A percentile compares a stretch with the other conserved stretches of the same genome.
Evolutionary conservation across 2,329 filamentous ascomycete species (phyloP).

Genomic region (Pyrenophora seminiperda): DNA sequence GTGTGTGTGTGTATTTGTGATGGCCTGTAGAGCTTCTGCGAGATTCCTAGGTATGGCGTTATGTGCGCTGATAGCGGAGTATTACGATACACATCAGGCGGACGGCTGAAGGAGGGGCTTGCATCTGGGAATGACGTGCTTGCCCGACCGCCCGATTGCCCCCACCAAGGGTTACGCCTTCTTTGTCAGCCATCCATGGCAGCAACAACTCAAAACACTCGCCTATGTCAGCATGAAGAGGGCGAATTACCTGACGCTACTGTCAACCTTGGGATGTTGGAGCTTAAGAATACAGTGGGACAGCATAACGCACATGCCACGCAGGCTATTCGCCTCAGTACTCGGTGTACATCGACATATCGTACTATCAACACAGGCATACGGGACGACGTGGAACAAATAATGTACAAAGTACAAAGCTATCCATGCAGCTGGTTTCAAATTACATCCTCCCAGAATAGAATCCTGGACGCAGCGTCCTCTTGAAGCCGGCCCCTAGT

Average conservation of each 20-base stretch:
- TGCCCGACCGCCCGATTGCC: constrained; percentile 24
- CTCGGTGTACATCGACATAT: background rate
- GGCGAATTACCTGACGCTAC: too few relatives aligned
- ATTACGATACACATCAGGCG: constrained; percentile 19
- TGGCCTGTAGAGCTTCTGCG: constrained; percentile 12
- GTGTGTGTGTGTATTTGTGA: constrained; percentile 23
- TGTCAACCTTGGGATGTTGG: too few relatives aligned
- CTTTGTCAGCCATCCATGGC: constrained; percentile 13
- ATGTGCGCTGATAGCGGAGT: constrained; percentile 31
- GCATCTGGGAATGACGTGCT: constrained; percentile 28
- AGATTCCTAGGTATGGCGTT: constrained; percentile 16
- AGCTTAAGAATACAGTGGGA: too few relatives aligned
- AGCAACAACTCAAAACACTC: background rate
- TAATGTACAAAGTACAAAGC: constrained; percentile 11
- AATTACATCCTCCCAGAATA: constrained; percentile 28
- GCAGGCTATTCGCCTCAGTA: background rate
- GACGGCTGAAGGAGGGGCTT: constrained; percentile 23
- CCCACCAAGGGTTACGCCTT: constrained; percentile 20
- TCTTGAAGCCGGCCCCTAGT: constrained; percentile 8
- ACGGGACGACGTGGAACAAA: background rate
- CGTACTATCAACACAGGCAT: background rate
- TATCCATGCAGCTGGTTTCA: constrained; percentile 24
- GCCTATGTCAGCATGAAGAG: too few relatives aligned
- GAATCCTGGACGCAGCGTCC: constrained; percentile 1
- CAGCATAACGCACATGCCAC: background rate